phyloP scores from a whole-genome alignment of 2,329 filamentous ascomycete species.

The Xylariaceae sp. region DNA sequence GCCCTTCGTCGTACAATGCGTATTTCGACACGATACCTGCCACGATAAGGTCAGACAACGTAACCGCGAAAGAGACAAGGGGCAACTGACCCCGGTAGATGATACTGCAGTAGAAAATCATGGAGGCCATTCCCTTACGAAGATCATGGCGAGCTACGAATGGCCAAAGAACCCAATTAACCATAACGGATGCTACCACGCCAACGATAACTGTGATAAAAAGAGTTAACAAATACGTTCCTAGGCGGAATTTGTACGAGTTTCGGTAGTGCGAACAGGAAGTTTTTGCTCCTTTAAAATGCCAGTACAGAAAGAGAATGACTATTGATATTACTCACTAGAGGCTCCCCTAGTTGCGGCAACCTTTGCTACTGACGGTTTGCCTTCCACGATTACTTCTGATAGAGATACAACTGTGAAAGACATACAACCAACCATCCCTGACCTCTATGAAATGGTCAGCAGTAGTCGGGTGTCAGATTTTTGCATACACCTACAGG shows the following conservation, averaged over 20 bases:
- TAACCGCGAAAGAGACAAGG: neutral
- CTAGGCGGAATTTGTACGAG: too few relatives aligned
- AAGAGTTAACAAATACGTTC: too few relatives aligned
- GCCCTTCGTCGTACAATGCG: slow-evolving; percentile 62
- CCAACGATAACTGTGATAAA: slow-evolving; percentile 62
- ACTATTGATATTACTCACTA: too few relatives aligned
- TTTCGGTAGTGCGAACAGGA: too few relatives aligned
- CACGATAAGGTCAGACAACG: slow-evolving; percentile 1
- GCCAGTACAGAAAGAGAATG: too few relatives aligned
- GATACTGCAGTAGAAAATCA: slow-evolving; percentile 63
- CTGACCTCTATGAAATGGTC: slow-evolving; percentile 51
- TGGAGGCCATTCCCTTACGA: slow-evolving; percentile 58
- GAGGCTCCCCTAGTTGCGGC: slow-evolving; percentile 55
- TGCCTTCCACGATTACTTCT: slow-evolving; percentile 41
- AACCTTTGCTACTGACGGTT: slow-evolving; percentile 46
- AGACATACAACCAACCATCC: slow-evolving; percentile 62
- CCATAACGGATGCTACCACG: slow-evolving; percentile 57
- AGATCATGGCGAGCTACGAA: slow-evolving; percentile 66
- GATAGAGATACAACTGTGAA: slow-evolving; percentile 61
- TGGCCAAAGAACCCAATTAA: slow-evolving; percentile 67
- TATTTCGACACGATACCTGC: slow-evolving; percentile 59
- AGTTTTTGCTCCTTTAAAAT: too few relatives aligned
- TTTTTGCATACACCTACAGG: slow-evolving; percentile 45
- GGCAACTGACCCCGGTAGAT: slow-evolving; percentile 56
- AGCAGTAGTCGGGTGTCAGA: neutral